Evolutionary conservation across 139 green algal species (phyloP).

Genomic region (Parachlorella kessleri): DNA sequence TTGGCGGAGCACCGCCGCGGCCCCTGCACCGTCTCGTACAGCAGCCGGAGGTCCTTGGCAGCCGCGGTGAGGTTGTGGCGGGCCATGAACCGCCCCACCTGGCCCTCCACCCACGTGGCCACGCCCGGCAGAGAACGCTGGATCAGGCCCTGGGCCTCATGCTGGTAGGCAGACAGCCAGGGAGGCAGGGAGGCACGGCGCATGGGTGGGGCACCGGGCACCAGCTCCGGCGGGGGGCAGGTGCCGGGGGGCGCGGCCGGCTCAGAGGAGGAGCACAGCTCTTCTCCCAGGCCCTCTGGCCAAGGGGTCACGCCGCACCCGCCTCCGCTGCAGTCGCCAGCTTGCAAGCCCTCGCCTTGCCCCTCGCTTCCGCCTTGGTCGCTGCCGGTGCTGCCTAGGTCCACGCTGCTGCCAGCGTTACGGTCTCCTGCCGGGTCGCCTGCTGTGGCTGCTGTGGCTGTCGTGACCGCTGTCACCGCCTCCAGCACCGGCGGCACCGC

Average conservation of each 20-base stretch:
- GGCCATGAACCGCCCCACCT: conserved; percentile 11
- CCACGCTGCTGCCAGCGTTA: neutral
- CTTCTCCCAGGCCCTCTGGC: neutral
- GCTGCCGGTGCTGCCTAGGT: too few relatives aligned
- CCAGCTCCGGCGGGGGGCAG: neutral
- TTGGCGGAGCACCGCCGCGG: conserved; percentile 35
- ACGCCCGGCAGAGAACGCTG: conserved; percentile 35
- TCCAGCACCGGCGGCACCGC: neutral
- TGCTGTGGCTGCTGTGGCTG: neutral
- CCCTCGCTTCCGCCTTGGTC: neutral
- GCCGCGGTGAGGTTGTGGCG: conserved; percentile 38
- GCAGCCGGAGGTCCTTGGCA: conserved; percentile 28
- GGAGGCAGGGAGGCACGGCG: conserved; percentile 7
- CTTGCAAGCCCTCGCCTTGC: neutral
- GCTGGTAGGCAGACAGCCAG: conserved; percentile 31
- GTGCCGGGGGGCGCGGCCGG: neutral
- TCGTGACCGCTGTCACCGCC: neutral
- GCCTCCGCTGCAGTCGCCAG: too few relatives aligned
- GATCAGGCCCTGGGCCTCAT: conserved; percentile 27
- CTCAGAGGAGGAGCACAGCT: neutral
- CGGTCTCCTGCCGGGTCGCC: too few relatives aligned
- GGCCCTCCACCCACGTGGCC: conserved; percentile 29
- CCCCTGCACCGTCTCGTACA: conserved; percentile 35
- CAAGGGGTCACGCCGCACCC: neutral
- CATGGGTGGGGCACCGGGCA: neutral